phyloP scores from a whole-genome alignment of 2,329 filamentous ascomycete species.

The Aureobasidium sp. region DNA sequence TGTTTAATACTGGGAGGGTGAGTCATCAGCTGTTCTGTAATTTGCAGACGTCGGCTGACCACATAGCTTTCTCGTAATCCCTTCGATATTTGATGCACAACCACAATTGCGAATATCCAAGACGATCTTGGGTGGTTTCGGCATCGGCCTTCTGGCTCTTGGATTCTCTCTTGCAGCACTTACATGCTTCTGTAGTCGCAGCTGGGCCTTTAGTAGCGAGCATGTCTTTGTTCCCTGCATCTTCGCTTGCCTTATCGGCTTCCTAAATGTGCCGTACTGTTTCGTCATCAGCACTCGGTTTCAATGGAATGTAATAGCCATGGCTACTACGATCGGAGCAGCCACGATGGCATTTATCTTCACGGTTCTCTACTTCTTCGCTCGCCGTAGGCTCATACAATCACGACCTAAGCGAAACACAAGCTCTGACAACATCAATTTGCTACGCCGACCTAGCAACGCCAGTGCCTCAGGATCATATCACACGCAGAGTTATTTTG shows the following conservation, averaged over 20 bases:
- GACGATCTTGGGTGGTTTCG: conserved; percentile 34
- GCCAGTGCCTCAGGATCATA: conserved; percentile 14
- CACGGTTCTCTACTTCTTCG: conserved; percentile 32
- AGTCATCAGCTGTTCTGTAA: conserved; percentile 8
- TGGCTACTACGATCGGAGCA: conserved; percentile 33
- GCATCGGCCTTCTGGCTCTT: conserved; percentile 37
- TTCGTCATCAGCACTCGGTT: conserved; percentile 35
- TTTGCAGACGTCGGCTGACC: conserved; percentile 12
- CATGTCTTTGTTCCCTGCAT: conserved; percentile 37
- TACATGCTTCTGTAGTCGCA: conserved; percentile 36
- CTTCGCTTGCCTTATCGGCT: conserved; percentile 36
- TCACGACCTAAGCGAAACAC: conserved; percentile 21
- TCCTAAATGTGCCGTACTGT: conserved; percentile 40
- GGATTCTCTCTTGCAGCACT: conserved; percentile 41
- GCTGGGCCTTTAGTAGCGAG: conserved; percentile 39
- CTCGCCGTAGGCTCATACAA: conserved; percentile 23
- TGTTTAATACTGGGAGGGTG: conserved; percentile 42
- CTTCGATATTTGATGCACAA: conserved; percentile 36
- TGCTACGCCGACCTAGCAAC: conserved; percentile 11
- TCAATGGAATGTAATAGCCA: conserved; percentile 34
- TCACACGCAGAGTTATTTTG: conserved; percentile 33
- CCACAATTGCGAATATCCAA: conserved; percentile 28
- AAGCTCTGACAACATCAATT: conserved; percentile 12
- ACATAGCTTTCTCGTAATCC: conserved; percentile 39
- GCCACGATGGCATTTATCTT: conserved; percentile 35